Evolutionary conservation across 108 stramenopile genomes (phyloP), one percentile per base, ranked within the genome.

Genomic region (Aurantiochytrium sp.): DNA sequence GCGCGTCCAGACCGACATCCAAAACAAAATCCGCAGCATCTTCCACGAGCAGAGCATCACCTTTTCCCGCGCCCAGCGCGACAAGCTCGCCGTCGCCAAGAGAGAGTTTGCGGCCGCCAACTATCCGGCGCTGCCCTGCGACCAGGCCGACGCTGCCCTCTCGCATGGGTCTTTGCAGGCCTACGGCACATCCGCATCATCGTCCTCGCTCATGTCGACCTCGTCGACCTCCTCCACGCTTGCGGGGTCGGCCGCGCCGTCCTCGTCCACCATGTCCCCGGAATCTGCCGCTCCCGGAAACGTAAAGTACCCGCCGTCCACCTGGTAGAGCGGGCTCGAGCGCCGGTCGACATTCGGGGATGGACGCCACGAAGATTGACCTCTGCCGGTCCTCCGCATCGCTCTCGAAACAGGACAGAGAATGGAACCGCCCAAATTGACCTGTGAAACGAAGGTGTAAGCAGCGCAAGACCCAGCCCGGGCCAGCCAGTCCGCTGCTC

Each of bases 1-100:
- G 12, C 73, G 73, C 73, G 73, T 81, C 1, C 73, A 81, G 45
- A 48, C 73, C 73, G 73, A 81, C 42, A 81, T 81, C 39, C 73
- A 81, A 48, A 27, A 22, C 27, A 48, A 17, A 6, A 81, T 81
- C 73, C 73, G 45, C 12, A 12, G 19, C 12, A 81, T 81, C 42
- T 81, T 48, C 32, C 73, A 30, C 73, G 73, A 81, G 42, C 39
- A 24, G 24, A 48, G 32, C 73, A 41, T 81, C 73, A 48, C 36
- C n/a, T 81, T 81, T 41, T 27, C 39, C 12, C 39, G 27, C 27
- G 73, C 12, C n/a, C 73, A 81, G 45, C 45, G 39, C 45, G 73
- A 41, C 36, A 81, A 81, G 24, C 73, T 81, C 1, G 73, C 17
- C 8, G 21, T 27, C 10, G 73, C 45, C 27, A 81, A 81, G 24